Conservation (phyloP, 2,329 filamentous ascomycete species). For the Alternaria sp. region DNA sequence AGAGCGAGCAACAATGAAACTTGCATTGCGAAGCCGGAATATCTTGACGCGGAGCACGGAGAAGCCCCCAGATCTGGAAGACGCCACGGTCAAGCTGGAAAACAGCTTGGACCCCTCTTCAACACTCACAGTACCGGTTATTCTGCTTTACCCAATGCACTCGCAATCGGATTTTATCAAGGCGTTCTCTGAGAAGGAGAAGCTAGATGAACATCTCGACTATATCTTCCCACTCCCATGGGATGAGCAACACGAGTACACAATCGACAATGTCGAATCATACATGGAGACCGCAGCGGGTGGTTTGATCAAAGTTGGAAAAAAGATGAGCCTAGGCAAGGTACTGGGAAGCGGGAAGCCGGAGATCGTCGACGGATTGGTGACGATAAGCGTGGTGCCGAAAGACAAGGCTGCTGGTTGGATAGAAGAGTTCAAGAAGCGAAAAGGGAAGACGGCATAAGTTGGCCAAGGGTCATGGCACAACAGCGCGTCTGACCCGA, state of each 20-base stretch:
- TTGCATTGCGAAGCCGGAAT: conserved; percentile 70
- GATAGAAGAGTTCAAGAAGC: conserved; percentile 83
- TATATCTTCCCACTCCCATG: conserved; percentile 91
- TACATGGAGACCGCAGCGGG: conserved; percentile 85
- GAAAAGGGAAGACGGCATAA: conserved; percentile 54
- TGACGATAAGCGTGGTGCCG: conserved; percentile 84
- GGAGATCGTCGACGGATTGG: conserved; percentile 85
- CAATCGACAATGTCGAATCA: conserved; percentile 73
- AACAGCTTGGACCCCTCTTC: conserved; percentile 78
- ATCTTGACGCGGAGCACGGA: conserved; percentile 73
- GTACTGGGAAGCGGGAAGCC: conserved; percentile 78
- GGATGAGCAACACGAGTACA: conserved; percentile 76
- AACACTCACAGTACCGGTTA: conserved; percentile 75
- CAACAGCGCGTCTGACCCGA: background rate
- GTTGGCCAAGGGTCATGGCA: background rate
- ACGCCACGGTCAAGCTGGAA: conserved; percentile 74
- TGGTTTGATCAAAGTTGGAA: conserved; percentile 87
- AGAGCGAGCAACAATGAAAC: conserved; percentile 62
- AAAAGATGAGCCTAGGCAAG: conserved; percentile 80
- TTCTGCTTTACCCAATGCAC: conserved; percentile 85
- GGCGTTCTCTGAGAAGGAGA: conserved; percentile 79
- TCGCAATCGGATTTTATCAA: conserved; percentile 92
- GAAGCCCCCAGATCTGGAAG: conserved; percentile 85
- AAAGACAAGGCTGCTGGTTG: conserved; percentile 73
- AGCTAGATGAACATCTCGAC: conserved; percentile 76